phyloP scores from a whole-genome alignment of 805 yeast genomes.

The Sungouiella blattae region DNA sequence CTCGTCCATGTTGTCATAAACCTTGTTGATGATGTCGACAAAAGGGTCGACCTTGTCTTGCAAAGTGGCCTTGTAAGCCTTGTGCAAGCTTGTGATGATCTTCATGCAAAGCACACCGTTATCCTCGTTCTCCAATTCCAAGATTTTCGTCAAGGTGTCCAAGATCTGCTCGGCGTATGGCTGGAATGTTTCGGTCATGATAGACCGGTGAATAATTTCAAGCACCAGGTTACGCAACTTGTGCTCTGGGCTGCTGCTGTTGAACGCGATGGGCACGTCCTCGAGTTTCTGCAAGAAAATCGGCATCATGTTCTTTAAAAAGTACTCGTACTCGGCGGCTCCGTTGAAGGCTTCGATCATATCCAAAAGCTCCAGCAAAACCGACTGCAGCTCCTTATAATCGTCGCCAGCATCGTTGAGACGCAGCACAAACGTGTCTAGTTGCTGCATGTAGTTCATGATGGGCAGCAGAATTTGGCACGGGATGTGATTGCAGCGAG shows the following conservation, averaged over 20 bases:
- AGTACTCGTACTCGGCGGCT: conserved; percentile 75
- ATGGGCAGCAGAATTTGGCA: conserved; percentile 2
- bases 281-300: conserved; percentile 61
- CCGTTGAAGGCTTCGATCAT: conserved; percentile 81
- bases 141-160: conserved; percentile 53
- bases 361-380: conserved; percentile 80
- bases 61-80: conserved; percentile 69
- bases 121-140: conserved; percentile 85
- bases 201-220: conserved; percentile 77
- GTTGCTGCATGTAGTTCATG: conserved; percentile 51
- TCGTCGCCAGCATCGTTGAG: conserved; percentile 55
- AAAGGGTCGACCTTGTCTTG: conserved; percentile 75
- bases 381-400: conserved; percentile 58
- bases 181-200: conserved; percentile 77
- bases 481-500: no score
- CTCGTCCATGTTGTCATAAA: conserved; percentile 76
- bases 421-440: conserved; percentile 65
- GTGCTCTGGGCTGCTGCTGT: conserved; percentile 64
- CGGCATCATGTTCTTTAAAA: conserved; percentile 67
- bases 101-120: conserved; percentile 91
- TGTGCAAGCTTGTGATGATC: conserved; percentile 78
- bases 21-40: conserved; percentile 66
- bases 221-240: conserved; percentile 72
- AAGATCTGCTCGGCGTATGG: conserved; percentile 62
- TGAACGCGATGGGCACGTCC: conserved; percentile 69